A percentile compares a stretch with the other conserved stretches of the same genome.
Evolutionary conservation across 441 rosid species (phyloP).

Genomic region (Corymbia calophylla): DNA sequence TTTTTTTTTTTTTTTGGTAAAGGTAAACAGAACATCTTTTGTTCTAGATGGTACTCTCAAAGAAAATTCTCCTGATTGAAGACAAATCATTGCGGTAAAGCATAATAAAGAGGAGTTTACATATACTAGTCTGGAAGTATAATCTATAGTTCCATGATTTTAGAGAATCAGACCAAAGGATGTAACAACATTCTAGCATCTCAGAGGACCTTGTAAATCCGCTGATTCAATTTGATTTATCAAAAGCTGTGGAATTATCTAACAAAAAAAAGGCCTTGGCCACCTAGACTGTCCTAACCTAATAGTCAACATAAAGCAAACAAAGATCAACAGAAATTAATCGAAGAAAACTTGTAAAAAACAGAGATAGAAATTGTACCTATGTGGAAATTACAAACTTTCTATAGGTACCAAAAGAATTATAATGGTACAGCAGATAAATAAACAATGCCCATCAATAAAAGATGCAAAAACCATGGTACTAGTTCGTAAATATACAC

Average conservation of each 20-base stretch:
- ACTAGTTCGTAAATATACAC: background rate
- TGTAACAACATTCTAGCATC: background rate
- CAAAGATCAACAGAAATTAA: background rate
- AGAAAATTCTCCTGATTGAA: background rate
- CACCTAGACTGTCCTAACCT: background rate
- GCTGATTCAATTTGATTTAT: background rate
- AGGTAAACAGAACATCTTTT: background rate
- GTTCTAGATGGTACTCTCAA: background rate
- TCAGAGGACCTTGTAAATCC: background rate
- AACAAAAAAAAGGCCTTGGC: background rate
- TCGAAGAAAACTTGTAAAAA: background rate
- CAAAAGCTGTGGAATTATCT: background rate
- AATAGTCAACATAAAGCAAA: background rate
- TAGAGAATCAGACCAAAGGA: background rate
- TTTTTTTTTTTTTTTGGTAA: no score
- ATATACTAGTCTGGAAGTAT: background rate
- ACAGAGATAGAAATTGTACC: background rate
- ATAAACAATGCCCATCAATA: background rate
- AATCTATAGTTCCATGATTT: background rate
- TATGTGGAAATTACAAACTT: background rate
- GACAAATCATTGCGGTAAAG: background rate
- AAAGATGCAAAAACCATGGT: background rate
- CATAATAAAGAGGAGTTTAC: background rate
- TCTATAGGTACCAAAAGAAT: background rate
- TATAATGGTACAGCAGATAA: background rate